phyloP scores from a whole-genome alignment of 169 alveolate genomes.

The Babesia microti region DNA sequence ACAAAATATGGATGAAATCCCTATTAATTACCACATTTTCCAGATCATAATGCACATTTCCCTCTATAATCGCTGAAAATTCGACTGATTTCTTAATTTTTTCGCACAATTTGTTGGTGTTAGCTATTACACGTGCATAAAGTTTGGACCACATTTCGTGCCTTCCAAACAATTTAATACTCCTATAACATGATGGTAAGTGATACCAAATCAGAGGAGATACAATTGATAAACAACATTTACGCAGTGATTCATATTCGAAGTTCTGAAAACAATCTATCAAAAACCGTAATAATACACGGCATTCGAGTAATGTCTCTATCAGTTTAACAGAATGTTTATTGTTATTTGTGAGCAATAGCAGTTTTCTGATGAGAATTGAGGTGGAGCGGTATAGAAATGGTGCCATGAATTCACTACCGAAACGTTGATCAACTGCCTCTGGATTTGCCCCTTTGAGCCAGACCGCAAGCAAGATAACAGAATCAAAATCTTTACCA shows the following conservation, averaged over 20 bases:
- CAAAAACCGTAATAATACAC: conserved; percentile 38
- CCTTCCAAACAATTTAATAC: conserved; percentile 16
- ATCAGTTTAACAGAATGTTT: too few species aligned
- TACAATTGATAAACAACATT: conserved; percentile 34
- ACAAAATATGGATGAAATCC: conserved; percentile 31
- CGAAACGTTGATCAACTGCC: too few species aligned
- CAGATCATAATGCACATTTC: conserved; percentile 17
- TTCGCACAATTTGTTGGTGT: too few species aligned
- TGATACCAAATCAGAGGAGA: conserved; percentile 43
- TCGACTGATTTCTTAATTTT: too few species aligned
- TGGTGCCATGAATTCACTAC: too few species aligned
- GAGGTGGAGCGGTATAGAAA: too few species aligned
- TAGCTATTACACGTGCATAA: conserved; percentile 12
- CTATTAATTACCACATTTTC: conserved; percentile 16
- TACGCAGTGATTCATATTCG: conserved; percentile 25
- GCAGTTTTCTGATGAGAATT: too few species aligned
- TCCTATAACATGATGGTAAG: conserved; percentile 23
- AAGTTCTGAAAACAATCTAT: conserved; percentile 35
- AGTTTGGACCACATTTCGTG: conserved; percentile 24
- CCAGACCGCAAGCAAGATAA: too few species aligned
- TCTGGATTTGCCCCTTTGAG: too few species aligned
- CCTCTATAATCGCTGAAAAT: too few species aligned
- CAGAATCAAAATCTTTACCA: too few species aligned
- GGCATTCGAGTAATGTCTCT: conserved; percentile 33
- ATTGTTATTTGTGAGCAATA: too few species aligned